Base-by-base conservation (phyloP, 2,329 filamentous ascomycete species). In the Exophiala spinifera region DNA sequence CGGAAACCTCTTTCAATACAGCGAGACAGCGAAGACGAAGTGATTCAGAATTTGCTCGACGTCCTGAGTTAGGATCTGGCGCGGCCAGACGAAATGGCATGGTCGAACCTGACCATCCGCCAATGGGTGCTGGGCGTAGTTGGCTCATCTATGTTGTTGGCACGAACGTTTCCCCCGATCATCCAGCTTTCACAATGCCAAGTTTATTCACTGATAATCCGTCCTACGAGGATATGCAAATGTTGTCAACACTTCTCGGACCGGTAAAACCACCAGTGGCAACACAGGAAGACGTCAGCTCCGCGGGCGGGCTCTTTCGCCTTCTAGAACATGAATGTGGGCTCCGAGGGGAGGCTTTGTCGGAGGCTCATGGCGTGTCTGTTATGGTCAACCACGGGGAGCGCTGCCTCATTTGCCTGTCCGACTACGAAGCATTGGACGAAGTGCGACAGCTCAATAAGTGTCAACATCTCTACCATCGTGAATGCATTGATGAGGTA, bases 101-200 rank as follows among this genome's bases (percentile, higher is more conserved):
- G 15, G 83, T 86, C 57, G 80, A 82, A 57, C 81, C 83, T 19
- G 77, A 82, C 53, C 74, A 76, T 43, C 67, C 73, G 51, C 66
- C 71, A 8, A 70, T 72, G 39, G 71, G 74, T 53, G 76, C 75
- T 51, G 82, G 81, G 51, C 74, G 84, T 61, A 87, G 83, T 68
- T 88, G 84, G 84, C 79, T 88, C 63, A 87, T 88, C 49, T 88
- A 88, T 65, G 84, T 88, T 7, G 79, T 88, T 48, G 84, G 84
- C 42, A 85, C 84, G 39, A 86, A 84, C 61, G 81, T 87, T 49
- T 84, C 85, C 1, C 84, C 87, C 62, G 85, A 86, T 61, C 84
- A 87, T 65, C 85, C 84, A 19, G 85, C 86, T 19, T 79, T 87
- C 57, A 85, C 84, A 6, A 86, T 85, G 17, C 85, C 84, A 11